Evolutionary conservation across 768 basidiomycete genomes (phyloP), one percentile per base, ranked within the genome.

Genomic region (Boletus edulis): DNA sequence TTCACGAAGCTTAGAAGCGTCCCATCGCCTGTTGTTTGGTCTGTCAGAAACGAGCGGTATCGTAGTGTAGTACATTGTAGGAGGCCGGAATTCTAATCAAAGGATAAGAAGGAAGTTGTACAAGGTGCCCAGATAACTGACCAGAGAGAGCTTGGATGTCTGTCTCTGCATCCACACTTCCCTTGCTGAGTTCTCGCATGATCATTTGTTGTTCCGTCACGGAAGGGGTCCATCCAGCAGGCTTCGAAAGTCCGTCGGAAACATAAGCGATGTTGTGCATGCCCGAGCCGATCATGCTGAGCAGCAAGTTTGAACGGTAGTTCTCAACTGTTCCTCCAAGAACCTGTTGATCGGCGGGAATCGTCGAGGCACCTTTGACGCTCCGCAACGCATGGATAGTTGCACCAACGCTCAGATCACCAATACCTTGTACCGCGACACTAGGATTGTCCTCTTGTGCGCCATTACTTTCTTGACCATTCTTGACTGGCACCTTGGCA

Each of bases 171-270:
- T 94, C 90, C 2, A 75, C 69, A 55, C 81, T 80, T 37, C 94
- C 88, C 27, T 77, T 84, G 65, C 89, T 87, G 18, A 99, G 79
- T 70, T 98, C 94, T 66, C 86, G 84, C 89, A 98, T 89, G 59
- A 99, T 88, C 89, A 97, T 91, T 73, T 98, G 95, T 68, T 94
- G 91, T 72, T 98, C 96, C 3, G 91, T 94, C 51, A 95, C 84
- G 6, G 85, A 83, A 10, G 85, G 80, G 31, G 78, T 72, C 82
- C 84, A 87, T n/a, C 83, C 82, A 58, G 83, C 76, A 39, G 84
- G 78, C 67, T 87, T 87, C 49, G 76, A 67, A 43, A 80, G 64
- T 29, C 82, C 82, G 56, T 88, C 89, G 35, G 76, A 72, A 52
- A 75, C 73, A 57, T 77, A 79, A 13, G 80, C 70, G n/a, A 78